Percentiles rank a stretch among this genome's conserved stretches.
Conservation (phyloP, 768 basidiomycete species). For the Termitomyces sp. region DNA sequence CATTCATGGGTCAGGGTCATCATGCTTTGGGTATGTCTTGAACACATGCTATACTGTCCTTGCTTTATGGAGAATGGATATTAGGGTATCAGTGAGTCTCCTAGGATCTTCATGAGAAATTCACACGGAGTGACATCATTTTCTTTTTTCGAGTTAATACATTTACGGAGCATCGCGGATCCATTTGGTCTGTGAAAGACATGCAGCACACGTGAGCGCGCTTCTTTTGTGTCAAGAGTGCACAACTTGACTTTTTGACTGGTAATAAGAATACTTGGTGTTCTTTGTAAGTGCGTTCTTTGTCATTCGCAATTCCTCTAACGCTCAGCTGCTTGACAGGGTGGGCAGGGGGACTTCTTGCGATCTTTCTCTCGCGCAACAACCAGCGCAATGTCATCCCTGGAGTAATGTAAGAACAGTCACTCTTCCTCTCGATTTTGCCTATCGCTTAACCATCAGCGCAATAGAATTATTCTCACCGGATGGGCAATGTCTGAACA, state of each 20-base stretch:
- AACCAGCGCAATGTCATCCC: constrained; percentile 86
- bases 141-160: constrained; percentile 60
- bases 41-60: not conserved
- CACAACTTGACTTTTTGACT: constrained; percentile 2
- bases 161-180: constrained; percentile 86
- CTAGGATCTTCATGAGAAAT: not conserved
- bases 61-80: not conserved
- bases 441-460: not conserved
- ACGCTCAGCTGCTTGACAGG: constrained; percentile 34
- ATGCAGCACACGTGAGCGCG: constrained; percentile 85
- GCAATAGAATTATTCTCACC: constrained; percentile 71
- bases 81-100: constrained; percentile 52
- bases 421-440: not conserved
- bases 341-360: constrained; percentile 92
- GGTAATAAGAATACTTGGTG: constrained; percentile 53
- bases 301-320: not conserved
- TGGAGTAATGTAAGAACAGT: constrained; percentile 56
- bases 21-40: constrained; percentile 40
- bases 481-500: constrained; percentile 95
- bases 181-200: constrained; percentile 82
- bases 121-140: not conserved
- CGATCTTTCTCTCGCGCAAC: constrained; percentile 74
- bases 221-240: not conserved
- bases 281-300: constrained; percentile 48
- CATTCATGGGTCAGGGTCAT: constrained; percentile 29